Evolutionary conservation across 371 early-diverging fungal species (phyloP), one percentile per base, ranked within the genome.

Genomic region (Rhizopus stolonifer): DNA sequence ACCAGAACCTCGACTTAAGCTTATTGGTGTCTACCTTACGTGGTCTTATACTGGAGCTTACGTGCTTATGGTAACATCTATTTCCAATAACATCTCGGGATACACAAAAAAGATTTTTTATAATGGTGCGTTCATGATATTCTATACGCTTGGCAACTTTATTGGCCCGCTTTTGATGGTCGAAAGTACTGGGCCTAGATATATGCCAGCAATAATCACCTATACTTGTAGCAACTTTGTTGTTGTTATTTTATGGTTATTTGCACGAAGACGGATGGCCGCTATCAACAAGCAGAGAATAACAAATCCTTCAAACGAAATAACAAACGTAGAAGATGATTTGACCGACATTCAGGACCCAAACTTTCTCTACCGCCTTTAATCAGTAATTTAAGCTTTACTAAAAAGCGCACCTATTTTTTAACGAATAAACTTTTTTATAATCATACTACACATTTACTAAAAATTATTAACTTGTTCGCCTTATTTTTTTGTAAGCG

Each of bases 91-190:
- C 25, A 65, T 69, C 1, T 52, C 60, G 5, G 73, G 73, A 2
- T 72, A 72, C 25, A 64, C 65, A 7, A 73, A 73, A 39, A 73
- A 70, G 39, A 60, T 69, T 42, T 70, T 64, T 29, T 65, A 73
- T 38, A 44, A 67, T 36, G 64, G 63, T 21, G 46, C 62, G n/a
- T 45, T 65, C 18, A 68, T 65, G 55, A 50, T 68, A 17, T 64
- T 45, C 25, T 64, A 60, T 40, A 69, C 64, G 11, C 9, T 69
- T 24, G 73, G 69, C n/a, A 60, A 64, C 32, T 64, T 69, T 36
- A 49, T 57, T 11, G 73, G 73, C 8, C 73, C 73, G 3, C 49
- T 72, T 14, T 40, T 66, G 49, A 72, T 39, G 22, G 29, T 52
- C 10, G 39, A 38, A 21, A 29, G 24, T 5, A 24, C 22, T 7